A percentile compares a stretch with the other conserved stretches of the same genome.
phyloP scores from a whole-genome alignment of 805 yeast species.

The Cyberlindnera samutprakarnensis region DNA sequence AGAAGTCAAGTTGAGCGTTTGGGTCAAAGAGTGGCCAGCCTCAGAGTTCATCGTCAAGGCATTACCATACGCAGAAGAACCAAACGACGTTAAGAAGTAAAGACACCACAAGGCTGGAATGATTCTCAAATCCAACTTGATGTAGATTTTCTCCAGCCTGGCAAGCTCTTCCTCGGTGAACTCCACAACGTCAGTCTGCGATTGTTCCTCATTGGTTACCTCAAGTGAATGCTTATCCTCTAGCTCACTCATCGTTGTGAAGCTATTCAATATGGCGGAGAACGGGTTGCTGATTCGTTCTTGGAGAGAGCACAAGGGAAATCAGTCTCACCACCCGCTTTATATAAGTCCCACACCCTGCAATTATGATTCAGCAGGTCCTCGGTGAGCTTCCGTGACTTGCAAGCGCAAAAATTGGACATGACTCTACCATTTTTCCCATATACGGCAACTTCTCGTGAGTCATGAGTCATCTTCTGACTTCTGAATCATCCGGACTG shows the following conservation, averaged over 20 bases:
- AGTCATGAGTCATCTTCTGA: no score
- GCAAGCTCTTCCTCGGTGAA: constrained; percentile 24
- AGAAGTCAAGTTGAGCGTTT: constrained; percentile 40
- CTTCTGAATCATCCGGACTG: no score
- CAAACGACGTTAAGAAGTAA: constrained; percentile 74
- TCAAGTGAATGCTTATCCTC: constrained; percentile 8
- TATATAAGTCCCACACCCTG: no score
- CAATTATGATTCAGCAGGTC: no score
- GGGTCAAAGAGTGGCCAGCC: constrained; percentile 52
- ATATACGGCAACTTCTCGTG: no score
- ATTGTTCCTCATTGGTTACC: constrained; percentile 6
- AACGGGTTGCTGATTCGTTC: no score
- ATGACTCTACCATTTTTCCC: no score
- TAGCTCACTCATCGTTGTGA: constrained; percentile 9
- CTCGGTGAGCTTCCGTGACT: no score
- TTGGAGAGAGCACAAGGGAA: no score
- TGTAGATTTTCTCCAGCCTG: constrained; percentile 45
- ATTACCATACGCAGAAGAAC: constrained; percentile 68
- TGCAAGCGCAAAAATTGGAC: no score
- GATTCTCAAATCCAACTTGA: constrained; percentile 60
- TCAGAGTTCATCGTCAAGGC: constrained; percentile 71
- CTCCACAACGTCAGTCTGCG: constrained; percentile 1
- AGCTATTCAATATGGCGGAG: no score
- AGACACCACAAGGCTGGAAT: constrained; percentile 79
- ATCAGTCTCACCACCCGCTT: no score